Conservation (phyloP, 1,139 yeast genomes). For the Sugiyamaella grinbergsii region DNA sequence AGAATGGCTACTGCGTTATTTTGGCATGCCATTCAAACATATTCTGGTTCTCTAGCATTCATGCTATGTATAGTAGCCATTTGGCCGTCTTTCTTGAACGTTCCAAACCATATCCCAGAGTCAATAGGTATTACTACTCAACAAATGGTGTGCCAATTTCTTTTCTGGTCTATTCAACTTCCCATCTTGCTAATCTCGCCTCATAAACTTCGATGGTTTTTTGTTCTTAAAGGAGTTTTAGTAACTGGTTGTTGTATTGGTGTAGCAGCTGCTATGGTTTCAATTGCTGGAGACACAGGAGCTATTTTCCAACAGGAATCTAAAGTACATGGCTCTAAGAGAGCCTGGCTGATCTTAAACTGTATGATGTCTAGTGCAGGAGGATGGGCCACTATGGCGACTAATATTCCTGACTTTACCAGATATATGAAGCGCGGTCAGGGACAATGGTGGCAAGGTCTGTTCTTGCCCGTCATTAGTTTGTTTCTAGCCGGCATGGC, state of each 20-base stretch:
- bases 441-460: conserved; percentile 34
- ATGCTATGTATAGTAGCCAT: conserved; percentile 41
- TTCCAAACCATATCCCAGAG: conserved; percentile 44
- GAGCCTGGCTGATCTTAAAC: conserved; percentile 42
- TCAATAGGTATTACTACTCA: conserved; percentile 45
- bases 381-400: conserved; percentile 47
- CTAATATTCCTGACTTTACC: conserved; percentile 47
- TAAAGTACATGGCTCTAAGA: conserved; percentile 41
- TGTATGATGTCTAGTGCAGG: conserved; percentile 43
- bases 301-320: conserved; percentile 41
- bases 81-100: conserved; percentile 43
- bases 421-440: conserved; percentile 37
- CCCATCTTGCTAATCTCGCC: conserved; percentile 44
- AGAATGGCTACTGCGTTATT: conserved; percentile 45
- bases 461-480: conserved; percentile 43
- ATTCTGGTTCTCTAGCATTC: conserved; percentile 42
- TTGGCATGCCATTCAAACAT: conserved; percentile 47
- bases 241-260: conserved; percentile 43
- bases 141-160: conserved; percentile 42
- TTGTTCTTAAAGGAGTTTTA: conserved; percentile 43
- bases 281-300: conserved; percentile 35
- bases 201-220: conserved; percentile 44
- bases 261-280: conserved; percentile 39
- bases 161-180: conserved; percentile 43
- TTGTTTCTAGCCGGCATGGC: conserved; percentile 42